Conservation (phyloP, 176 grass and related monocot species). For the Chrysopogon serrulatus region DNA sequence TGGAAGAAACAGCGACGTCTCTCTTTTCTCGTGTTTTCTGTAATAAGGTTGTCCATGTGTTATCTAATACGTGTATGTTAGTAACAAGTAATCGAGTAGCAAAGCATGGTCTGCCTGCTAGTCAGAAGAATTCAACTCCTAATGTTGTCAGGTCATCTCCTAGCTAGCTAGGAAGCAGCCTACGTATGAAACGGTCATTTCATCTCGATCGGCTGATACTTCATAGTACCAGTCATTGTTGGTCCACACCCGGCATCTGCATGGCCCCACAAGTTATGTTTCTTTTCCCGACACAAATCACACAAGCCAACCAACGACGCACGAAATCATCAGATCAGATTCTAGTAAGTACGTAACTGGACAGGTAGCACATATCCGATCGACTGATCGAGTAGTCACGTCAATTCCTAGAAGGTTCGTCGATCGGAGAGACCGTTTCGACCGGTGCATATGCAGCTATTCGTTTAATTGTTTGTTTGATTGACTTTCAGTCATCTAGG, state of each 20-base stretch:
- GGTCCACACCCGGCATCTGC: not conserved
- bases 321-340: not conserved
- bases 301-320: not conserved
- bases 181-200: not conserved
- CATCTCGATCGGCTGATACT: no score
- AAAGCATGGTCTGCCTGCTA: not conserved
- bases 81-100: not conserved
- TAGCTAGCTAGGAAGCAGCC: not conserved
- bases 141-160: not conserved
- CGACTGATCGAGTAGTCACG: no score
- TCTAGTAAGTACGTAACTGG: no score
- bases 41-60: not conserved
- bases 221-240: no score
- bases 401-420: no score
- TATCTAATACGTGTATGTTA: not conserved
- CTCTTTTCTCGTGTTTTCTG: not conserved
- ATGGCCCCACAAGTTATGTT: not conserved
- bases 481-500: no score
- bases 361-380: no score
- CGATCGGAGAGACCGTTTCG: no score
- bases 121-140: constrained; percentile 15
- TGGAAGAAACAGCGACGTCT: not conserved
- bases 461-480: no score
- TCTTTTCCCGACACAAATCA: not conserved
- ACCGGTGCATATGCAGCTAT: no score